Evolutionary conservation across 805 yeast genomes (phyloP).

Genomic region (Jamesozyma hellenica): DNA sequence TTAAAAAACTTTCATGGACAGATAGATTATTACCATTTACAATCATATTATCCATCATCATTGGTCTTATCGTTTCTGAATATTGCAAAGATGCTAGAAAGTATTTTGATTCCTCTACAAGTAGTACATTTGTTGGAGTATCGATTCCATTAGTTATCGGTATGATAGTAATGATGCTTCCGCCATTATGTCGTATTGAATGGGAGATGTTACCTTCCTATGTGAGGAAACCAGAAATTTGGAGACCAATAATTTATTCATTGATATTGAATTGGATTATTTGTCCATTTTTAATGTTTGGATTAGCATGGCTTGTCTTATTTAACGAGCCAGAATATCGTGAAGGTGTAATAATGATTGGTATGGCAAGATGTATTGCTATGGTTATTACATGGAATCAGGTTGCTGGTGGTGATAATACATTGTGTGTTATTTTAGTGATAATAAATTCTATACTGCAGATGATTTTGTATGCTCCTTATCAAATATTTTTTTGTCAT

Average conservation of each 20-base stretch:
- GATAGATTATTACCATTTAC: conserved; percentile 32
- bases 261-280: conserved; percentile 44
- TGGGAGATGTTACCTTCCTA: conserved; percentile 36
- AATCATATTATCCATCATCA: conserved; percentile 31
- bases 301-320: conserved; percentile 42
- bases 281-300: conserved; percentile 49
- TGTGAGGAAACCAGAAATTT: conserved; percentile 14
- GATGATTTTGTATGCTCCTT: conserved; percentile 44
- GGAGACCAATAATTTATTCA: conserved; percentile 32
- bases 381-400: conserved; percentile 54
- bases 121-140: conserved; percentile 31
- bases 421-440: conserved; percentile 44
- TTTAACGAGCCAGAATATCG: conserved; percentile 41
- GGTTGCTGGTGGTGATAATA: conserved; percentile 42
- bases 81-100: conserved; percentile 31
- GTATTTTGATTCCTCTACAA: conserved; percentile 26
- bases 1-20: conserved; percentile 19
- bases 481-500: conserved; percentile 38
- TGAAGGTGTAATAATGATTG: conserved; percentile 48
- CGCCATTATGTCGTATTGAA: conserved; percentile 44
- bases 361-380: conserved; percentile 51
- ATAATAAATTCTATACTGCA: conserved; percentile 42
- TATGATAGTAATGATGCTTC: conserved; percentile 46
- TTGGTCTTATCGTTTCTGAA: conserved; percentile 35
- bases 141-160: conserved; percentile 42